Conservation (phyloP, 129 eudicot genomes). For the Logfia minima region DNA sequence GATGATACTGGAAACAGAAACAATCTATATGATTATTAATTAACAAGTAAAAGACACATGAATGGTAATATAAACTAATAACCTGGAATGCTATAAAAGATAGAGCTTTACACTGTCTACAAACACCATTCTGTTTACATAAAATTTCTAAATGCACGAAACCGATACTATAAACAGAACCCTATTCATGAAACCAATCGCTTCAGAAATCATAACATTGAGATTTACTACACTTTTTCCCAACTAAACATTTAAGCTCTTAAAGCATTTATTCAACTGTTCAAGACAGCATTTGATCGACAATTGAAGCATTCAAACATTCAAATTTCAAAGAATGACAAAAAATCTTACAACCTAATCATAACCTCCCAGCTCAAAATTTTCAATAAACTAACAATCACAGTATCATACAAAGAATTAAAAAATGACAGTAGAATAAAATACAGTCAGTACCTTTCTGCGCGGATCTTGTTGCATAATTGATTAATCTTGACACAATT, state of each 20-base stretch:
- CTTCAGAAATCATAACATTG: neutral
- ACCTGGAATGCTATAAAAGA: neutral
- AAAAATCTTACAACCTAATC: neutral
- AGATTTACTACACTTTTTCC: neutral
- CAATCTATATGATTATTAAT: neutral
- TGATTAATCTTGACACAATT: neutral
- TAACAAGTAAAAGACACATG: neutral
- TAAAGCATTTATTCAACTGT: neutral
- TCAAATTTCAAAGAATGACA: neutral
- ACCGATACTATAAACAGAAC: neutral
- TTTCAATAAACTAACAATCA: neutral
- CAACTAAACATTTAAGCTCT: neutral
- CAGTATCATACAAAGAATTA: neutral
- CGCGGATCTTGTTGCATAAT: constrained; percentile 74
- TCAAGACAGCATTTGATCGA: neutral
- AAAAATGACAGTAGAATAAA: neutral
- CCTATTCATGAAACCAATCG: neutral
- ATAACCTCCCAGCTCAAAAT: neutral
- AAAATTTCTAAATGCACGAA: neutral
- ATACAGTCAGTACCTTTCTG: constrained; percentile 53
- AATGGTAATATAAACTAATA: neutral
- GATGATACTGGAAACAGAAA: neutral
- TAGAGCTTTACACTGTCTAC: neutral
- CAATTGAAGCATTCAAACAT: neutral
- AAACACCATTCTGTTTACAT: neutral